Conservation (phyloP, 2,329 filamentous ascomycete genomes). For the Cryoendolithus antarcticus region DNA sequence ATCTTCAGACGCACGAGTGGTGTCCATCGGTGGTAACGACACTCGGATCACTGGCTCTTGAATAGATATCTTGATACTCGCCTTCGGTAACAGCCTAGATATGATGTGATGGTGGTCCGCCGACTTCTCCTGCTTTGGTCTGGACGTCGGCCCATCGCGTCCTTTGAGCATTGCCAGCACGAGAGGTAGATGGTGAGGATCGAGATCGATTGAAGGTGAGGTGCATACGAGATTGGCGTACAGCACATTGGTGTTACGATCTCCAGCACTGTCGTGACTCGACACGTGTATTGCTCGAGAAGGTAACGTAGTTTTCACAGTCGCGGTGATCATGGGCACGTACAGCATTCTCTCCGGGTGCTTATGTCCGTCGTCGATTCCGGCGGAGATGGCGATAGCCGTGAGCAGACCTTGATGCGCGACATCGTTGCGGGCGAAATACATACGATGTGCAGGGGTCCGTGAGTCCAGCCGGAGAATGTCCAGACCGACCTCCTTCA, state of each 20-base stretch:
- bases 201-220: conserved; percentile 84
- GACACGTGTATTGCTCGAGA: conserved; percentile 83
- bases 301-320: conserved; percentile 81
- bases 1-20: conserved; percentile 43
- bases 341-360: conserved; percentile 81
- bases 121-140: conserved; percentile 1
- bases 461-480: conserved; percentile 82
- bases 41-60: conserved; percentile 93
- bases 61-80: conserved; percentile 87
- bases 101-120: conserved; percentile 52
- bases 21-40: conserved; percentile 65
- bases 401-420: conserved; percentile 90
- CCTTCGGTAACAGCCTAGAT: conserved; percentile 83
- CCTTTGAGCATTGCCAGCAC: conserved; percentile 60
- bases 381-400: conserved; percentile 82
- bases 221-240: conserved; percentile 95
- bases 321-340: conserved; percentile 94
- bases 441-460: conserved; percentile 94
- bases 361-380: conserved; percentile 78
- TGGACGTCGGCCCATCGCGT: conserved; percentile 6
- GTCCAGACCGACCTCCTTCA: conserved; percentile 94
- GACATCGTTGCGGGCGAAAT: conserved; percentile 84
- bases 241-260: conserved; percentile 89
- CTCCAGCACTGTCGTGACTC: conserved; percentile 53
- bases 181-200: conserved; percentile 81